Base-by-base conservation (phyloP, 495 filamentous ascomycete species). In the Corynascus novoguineensis region DNA sequence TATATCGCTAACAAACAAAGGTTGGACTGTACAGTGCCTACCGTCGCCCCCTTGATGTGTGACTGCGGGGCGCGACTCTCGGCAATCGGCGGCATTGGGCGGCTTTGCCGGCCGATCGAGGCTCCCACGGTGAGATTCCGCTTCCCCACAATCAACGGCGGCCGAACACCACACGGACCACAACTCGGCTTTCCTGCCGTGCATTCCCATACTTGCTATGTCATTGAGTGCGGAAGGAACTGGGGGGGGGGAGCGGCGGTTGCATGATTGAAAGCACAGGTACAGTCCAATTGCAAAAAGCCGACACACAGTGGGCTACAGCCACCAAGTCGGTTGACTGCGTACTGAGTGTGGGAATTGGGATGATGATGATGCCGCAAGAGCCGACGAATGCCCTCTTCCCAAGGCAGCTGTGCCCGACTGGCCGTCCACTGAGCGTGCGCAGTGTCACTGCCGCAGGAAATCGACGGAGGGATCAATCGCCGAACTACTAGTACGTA, bases 71-170 rank as follows among this genome's bases (percentile, higher is more conserved):
- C 28, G 31, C 24, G 59, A 55, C 47, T 24, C 58, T 55, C 68
- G 68, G 68, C 60, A 52, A 64, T 17, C 15, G 22, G 53, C 68
- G 68, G 68, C 66, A 63, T 64, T 61, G 66, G 3, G 42, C 68
- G 68, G 67, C 66, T 63, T 66, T 61, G 45, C 27, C 42, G 22
- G 59, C 42, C 15, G 62, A 58, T 58, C 62, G 45, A 52, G 45
- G 44, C 44, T 24, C 19, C 38, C 9, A 56, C 66, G 60, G 68
- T 56, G 42, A 31, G 29, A 58, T 71, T 71, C 68, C 68, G 68
- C 66, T 35, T 60, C 57, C 50, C 57, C 57, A 57, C 53, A 58
- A 51, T 50, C 57, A 38, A 32, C 50, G 27, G 19, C 32, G 34
- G 31, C 29, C 47, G 15, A 15, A 48, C 46, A 51, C n/a, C 35